These are phyloP conservation scores for Metschnikowia continentalis DNA, from an alignment of 805 yeast species.

Conservation along the genomic window DNA sequence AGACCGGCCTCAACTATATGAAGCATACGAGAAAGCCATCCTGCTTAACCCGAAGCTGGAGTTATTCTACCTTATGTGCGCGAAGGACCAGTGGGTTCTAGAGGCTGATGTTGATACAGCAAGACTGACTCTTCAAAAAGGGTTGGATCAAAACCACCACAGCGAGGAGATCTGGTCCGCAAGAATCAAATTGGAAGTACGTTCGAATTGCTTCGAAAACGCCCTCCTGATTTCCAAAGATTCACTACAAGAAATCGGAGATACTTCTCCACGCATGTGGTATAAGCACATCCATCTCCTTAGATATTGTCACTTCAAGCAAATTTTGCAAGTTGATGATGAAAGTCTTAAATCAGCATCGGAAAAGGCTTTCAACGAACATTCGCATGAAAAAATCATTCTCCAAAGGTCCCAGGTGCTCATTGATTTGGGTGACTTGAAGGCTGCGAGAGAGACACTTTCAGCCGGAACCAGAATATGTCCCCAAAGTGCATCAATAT, in stretches of 20 bases:
- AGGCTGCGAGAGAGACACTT: slow-evolving; percentile 46
- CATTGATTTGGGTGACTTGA: slow-evolving; percentile 19
- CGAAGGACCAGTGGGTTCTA: slow-evolving; percentile 61
- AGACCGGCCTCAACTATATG: slow-evolving; percentile 17
- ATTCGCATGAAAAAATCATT: slow-evolving; percentile 48
- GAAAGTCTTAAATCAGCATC: slow-evolving; percentile 23
- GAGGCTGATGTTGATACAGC: slow-evolving; percentile 49
- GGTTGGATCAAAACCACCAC: slow-evolving; percentile 40
- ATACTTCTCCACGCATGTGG: slow-evolving; percentile 49
- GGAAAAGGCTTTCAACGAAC: slow-evolving; percentile 45
- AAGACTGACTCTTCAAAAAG: slow-evolving; percentile 46
- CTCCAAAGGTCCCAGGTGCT: slow-evolving; percentile 61
- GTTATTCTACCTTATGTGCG: slow-evolving; percentile 60
- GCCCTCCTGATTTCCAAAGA: slow-evolving; percentile 33
- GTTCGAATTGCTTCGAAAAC: slow-evolving; percentile 33
- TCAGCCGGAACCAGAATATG: slow-evolving; percentile 47
- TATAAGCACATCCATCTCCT: slow-evolving; percentile 54
- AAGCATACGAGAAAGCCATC: slow-evolving; percentile 52
- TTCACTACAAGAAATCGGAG: slow-evolving; percentile 9
- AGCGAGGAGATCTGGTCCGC: slow-evolving; percentile 67
- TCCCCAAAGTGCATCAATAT: slow-evolving; percentile 43
- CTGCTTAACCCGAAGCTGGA: slow-evolving; percentile 45
- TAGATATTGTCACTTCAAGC: slow-evolving; percentile 32
- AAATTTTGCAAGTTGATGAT: slow-evolving; percentile 7
- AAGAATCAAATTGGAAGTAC: slow-evolving; percentile 58